Percentiles rank a stretch among this genome's conserved stretches.
Evolutionary conservation across 202 grass and related monocot genomes (phyloP).

Genomic region (Bolboschoenoplectus hybrid): DNA sequence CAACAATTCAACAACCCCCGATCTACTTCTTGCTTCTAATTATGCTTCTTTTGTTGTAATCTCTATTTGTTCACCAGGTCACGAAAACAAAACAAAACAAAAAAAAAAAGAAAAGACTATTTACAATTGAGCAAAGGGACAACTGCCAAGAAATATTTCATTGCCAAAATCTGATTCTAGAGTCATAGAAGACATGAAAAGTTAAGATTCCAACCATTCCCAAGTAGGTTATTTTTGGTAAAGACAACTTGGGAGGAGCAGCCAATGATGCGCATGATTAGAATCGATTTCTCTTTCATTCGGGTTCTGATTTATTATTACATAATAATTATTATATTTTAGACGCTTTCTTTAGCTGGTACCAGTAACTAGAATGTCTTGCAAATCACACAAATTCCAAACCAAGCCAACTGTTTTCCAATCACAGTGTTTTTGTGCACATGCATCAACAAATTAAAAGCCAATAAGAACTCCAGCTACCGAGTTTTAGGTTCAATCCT

Average conservation of each 20-base stretch:
- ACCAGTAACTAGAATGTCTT: slow-evolving; percentile 12
- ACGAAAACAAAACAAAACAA: no score
- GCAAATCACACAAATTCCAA: slow-evolving; percentile 27
- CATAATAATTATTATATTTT: not conserved
- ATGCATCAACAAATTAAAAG: not conserved
- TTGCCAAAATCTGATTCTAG: not conserved
- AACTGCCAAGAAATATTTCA: not conserved
- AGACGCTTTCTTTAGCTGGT: slow-evolving; percentile 4
- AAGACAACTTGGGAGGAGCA: not conserved
- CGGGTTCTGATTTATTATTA: not conserved
- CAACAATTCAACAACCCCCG: no score
- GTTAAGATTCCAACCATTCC: not conserved
- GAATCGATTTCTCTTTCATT: not conserved
- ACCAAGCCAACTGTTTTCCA: slow-evolving; percentile 17
- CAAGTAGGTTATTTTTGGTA: not conserved
- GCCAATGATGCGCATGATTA: not conserved
- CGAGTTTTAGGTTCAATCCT: slow-evolving; percentile 26
- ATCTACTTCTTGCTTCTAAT: no score
- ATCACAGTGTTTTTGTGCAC: slow-evolving; percentile 15
- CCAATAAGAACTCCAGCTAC: not conserved
- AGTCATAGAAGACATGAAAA: not conserved
- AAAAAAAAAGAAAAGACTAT: no score
- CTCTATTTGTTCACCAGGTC: no score
- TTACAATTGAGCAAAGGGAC: no score
- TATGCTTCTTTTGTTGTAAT: no score